Percentiles rank a stretch among this genome's conserved stretches.
Evolutionary conservation across 495 filamentous ascomycete species (phyloP).

Genomic region (Talaromyces nanjingensis): DNA sequence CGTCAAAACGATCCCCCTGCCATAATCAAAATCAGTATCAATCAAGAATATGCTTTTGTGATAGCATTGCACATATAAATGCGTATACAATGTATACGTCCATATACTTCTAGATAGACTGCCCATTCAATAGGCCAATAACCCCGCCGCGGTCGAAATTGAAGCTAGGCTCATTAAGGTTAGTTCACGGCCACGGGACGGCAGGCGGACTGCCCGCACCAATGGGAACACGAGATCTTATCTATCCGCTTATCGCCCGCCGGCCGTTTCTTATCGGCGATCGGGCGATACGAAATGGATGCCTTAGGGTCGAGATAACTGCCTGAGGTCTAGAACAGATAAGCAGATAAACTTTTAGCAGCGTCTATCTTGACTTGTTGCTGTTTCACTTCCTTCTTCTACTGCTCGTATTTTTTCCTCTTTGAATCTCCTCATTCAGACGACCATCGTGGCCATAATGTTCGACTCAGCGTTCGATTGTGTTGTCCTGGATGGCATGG

Average conservation of each 20-base stretch:
- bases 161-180: no score
- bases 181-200: no score
- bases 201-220: not conserved
- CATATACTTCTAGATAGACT: no score
- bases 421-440: not conserved
- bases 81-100: no score
- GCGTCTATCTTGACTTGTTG: not conserved
- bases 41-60: no score
- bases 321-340: not conserved
- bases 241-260: not conserved
- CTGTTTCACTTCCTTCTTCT: not conserved
- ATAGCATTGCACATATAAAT: no score
- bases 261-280: not conserved
- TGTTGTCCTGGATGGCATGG: conserved; percentile 38
- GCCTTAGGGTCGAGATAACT: not conserved
- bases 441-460: not conserved
- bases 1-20: no score
- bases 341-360: not conserved
- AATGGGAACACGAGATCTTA: not conserved
- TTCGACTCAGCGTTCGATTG: conserved; percentile 20
- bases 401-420: not conserved
- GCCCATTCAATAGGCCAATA: no score
- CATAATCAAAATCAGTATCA: no score
- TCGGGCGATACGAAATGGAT: not conserved
- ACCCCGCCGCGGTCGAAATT: no score